Percentiles rank a stretch among this genome's conserved stretches.
Evolutionary conservation across 352 stramenopile genomes (phyloP).

Genomic region (Globisporangium middletonii): DNA sequence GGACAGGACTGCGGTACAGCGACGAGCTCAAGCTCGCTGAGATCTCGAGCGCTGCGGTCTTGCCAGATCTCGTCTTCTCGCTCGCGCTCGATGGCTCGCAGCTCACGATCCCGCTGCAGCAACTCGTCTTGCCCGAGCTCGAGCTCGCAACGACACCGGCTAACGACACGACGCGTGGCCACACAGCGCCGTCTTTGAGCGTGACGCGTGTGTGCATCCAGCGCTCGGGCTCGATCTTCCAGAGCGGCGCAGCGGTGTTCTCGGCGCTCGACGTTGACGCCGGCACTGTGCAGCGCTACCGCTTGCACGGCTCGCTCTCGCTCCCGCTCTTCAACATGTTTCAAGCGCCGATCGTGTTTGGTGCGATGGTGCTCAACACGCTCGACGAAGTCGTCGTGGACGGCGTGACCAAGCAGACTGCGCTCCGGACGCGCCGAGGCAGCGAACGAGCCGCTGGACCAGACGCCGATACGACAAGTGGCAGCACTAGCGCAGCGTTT

Average conservation of each 20-base stretch:
- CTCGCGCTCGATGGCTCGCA: constrained; percentile 26
- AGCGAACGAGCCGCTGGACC: not conserved
- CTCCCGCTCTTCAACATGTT: constrained; percentile 71
- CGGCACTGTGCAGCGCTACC: constrained; percentile 35
- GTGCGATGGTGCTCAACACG: constrained; percentile 40
- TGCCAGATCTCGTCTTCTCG: constrained; percentile 42
- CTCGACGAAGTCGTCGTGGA: constrained; percentile 43
- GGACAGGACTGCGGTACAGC: constrained; percentile 40
- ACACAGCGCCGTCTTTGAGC: constrained; percentile 4
- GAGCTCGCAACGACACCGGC: constrained; percentile 3
- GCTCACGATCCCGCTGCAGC: constrained; percentile 35
- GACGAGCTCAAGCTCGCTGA: constrained; percentile 39
- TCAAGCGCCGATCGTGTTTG: constrained; percentile 53
- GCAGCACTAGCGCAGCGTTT: not conserved
- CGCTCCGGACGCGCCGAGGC: constrained; percentile 6
- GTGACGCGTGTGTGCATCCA: constrained; percentile 41
- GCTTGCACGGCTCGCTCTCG: constrained; percentile 37
- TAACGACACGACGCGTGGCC: not conserved
- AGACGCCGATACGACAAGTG: not conserved
- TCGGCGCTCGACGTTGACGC: constrained; percentile 33
- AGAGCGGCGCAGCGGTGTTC: constrained; percentile 47
- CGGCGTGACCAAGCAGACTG: constrained; percentile 29
- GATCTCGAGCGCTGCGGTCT: constrained; percentile 13
- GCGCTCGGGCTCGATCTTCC: constrained; percentile 41
- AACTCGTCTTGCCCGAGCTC: constrained; percentile 35